These are phyloP conservation scores for Cenchrus americanus DNA, from an alignment of 176 grass and related monocot species.

Conservation along the genomic window DNA sequence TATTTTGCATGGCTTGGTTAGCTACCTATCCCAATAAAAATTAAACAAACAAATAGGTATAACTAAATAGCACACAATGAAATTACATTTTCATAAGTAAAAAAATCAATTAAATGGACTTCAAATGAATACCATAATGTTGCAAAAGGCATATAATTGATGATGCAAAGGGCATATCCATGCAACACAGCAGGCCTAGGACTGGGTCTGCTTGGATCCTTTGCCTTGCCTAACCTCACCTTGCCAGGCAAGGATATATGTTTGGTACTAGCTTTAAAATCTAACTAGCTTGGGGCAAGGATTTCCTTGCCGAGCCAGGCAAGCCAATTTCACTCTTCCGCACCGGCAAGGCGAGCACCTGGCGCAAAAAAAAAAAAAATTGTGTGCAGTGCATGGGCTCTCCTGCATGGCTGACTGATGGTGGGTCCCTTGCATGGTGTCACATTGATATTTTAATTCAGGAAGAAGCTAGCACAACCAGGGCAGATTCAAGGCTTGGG, in stretches of 20 bases:
- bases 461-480: too few relatives aligned
- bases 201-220: neutral
- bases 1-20: neutral
- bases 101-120: neutral
- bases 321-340: too few relatives aligned
- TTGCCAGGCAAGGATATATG: neutral
- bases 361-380: too few relatives aligned
- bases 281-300: too few relatives aligned
- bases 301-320: too few relatives aligned
- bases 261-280: neutral
- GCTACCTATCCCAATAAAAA: neutral
- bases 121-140: neutral
- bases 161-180: neutral
- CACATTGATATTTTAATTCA: too few relatives aligned
- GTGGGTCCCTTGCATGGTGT: too few relatives aligned
- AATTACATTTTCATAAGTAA: neutral
- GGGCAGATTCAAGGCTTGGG: too few relatives aligned
- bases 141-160: neutral
- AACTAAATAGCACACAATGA: neutral
- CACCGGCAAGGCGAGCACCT: too few relatives aligned
- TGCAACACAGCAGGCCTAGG: neutral
- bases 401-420: too few relatives aligned
- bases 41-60: neutral
- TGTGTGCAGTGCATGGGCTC: too few relatives aligned
- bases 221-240: neutral